phyloP scores from a whole-genome alignment of 75 land plant genomes.

The Selaginella moellendorffii region DNA sequence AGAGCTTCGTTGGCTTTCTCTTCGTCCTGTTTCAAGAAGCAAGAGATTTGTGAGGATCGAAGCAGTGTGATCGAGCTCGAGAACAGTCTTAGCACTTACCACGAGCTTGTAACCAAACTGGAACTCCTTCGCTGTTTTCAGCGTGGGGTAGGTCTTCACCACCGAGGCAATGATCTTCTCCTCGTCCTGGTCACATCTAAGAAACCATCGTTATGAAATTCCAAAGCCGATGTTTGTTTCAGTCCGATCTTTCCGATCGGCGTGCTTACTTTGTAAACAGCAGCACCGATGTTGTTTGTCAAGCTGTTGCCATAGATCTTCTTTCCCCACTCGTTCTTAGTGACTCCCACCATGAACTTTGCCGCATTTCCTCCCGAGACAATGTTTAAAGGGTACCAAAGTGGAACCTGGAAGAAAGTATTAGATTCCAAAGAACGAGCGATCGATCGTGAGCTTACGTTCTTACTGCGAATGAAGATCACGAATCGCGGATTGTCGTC shows the following conservation, averaged over 20 bases:
- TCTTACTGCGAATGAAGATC: constrained; percentile 61
- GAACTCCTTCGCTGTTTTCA: constrained; percentile 54
- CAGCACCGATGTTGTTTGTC: constrained; percentile 80
- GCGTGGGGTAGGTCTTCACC: constrained; percentile 45
- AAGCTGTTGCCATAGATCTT: constrained; percentile 68
- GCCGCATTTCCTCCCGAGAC: constrained; percentile 87
- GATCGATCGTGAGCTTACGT: constrained; percentile 24
- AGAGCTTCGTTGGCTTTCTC: background rate
- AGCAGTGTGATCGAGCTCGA: background rate
- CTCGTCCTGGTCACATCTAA: constrained; percentile 54
- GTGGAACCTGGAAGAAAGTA: constrained; percentile 40
- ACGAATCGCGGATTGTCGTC: constrained; percentile 88
- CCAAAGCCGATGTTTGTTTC: background rate
- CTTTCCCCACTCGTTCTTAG: constrained; percentile 78
- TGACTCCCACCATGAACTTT: constrained; percentile 90
- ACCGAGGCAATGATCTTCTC: constrained; percentile 53
- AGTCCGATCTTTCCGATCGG: background rate
- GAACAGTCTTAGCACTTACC: constrained; percentile 25
- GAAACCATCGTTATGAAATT: background rate
- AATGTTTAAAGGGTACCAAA: constrained; percentile 86
- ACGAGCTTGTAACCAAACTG: constrained; percentile 92
- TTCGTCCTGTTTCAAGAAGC: background rate
- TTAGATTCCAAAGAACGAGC: background rate
- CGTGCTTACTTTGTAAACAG: constrained; percentile 41
- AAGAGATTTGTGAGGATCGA: background rate